Evolutionary conservation across 805 yeast genomes (phyloP).

Genomic region (Huiozyma sinensis): DNA sequence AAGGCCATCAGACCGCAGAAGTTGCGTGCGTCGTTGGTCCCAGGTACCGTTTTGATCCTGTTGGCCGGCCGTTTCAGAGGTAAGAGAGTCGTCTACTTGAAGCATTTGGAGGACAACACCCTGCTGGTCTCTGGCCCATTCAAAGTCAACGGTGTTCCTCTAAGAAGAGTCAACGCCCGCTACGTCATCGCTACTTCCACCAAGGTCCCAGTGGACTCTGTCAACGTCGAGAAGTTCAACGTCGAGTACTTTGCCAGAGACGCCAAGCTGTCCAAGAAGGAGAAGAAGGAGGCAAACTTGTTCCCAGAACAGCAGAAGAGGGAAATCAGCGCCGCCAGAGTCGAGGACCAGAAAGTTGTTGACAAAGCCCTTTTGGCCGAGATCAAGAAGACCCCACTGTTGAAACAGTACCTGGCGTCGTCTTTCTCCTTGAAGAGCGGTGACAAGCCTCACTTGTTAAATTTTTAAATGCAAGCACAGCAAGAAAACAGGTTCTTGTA

Average conservation of each 20-base stretch:
- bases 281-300: constrained; percentile 87
- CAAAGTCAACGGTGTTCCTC: constrained; percentile 98
- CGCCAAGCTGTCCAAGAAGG: constrained; percentile 74
- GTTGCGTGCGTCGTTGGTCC: constrained; percentile 88
- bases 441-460: constrained; percentile 95
- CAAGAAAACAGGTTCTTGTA: neutral
- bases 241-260: constrained; percentile 95
- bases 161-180: constrained; percentile 96
- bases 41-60: constrained; percentile 93
- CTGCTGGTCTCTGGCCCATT: constrained; percentile 94
- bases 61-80: constrained; percentile 99
- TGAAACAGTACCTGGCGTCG: constrained; percentile 89
- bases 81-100: constrained; percentile 95
- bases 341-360: constrained; percentile 89
- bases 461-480: constrained; percentile 53
- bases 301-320: constrained; percentile 71
- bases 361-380: constrained; percentile 84
- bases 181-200: constrained; percentile 98
- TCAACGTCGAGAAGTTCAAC: constrained; percentile 81
- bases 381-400: constrained; percentile 92
- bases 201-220: constrained; percentile 62
- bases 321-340: constrained; percentile 84
- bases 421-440: constrained; percentile 94
- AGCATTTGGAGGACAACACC: constrained; percentile 94
- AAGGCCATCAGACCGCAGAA: constrained; percentile 85